Evolutionary conservation across 2,329 filamentous ascomycete species (phyloP), one percentile per base, ranked within the genome.

Genomic region (Talaromyces sp.): DNA sequence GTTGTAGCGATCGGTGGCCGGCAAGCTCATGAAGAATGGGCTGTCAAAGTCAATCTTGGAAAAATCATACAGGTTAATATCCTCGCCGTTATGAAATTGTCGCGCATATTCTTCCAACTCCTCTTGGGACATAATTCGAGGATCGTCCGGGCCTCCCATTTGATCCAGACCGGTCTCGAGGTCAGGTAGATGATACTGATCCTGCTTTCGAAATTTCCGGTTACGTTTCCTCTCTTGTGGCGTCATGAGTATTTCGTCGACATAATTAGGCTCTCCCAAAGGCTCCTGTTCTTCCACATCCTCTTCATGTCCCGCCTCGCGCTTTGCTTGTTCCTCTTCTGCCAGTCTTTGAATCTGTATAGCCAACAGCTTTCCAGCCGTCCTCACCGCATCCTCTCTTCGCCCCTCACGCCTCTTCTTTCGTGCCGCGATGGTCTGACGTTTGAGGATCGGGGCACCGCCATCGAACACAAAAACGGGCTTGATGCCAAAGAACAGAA

Each of bases 401-500:
- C 92, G 81, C 0, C 93, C 94, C 70, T 99, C 94, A 36, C 94
- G 82, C 61, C 91, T 82, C 60, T 83, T 82, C 72, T 92, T 91
- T 41, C 94, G 81, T 53, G 81, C 84, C 61, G 85, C 85, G 61
- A 99, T 92, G 0, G 94, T 99, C 71, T 95, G 89, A 58, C 93
- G 82, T 78, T 99, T 99, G 63, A 99, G 80, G 2, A 85, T 80
- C 0, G 95, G 95, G 0, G 94, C 95, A 43, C 93, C 94, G 60
- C 95, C 94, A 75, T 99, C 94, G 72, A 99, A 99, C 13, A 99
- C 92, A 72, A 99, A 99, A 45, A 99, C 91, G 0, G 94, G 95
- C 63, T 88, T 89, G 72, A 99, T 96, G 52, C 95, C 94, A 69
- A 94, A 93, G 83, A 93, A 99, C 1, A 99, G 82, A 1, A 99